A percentile compares a stretch with the other conserved stretches of the same genome.
phyloP scores from a whole-genome alignment of 2,329 filamentous ascomycete genomes.

The Hypoxylon sp. region DNA sequence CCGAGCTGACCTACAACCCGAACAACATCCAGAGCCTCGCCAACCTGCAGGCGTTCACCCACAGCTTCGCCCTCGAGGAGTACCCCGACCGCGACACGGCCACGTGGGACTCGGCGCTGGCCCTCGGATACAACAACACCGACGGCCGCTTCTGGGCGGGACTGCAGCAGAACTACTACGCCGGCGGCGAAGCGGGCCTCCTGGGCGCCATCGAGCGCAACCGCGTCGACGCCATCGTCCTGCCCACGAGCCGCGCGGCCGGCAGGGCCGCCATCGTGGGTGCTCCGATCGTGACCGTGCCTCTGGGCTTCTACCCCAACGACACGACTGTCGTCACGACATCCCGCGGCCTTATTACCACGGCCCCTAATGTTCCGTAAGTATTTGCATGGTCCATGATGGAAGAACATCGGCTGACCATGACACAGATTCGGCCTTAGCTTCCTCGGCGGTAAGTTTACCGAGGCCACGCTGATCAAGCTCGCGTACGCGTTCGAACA shows the following conservation, averaged over 20 bases:
- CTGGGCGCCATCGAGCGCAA: slow-evolving; percentile 68
- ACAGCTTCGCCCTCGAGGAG: slow-evolving; percentile 63
- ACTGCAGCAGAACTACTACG: slow-evolving; percentile 63
- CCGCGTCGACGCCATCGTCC: slow-evolving; percentile 70
- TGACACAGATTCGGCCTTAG: slow-evolving; percentile 65
- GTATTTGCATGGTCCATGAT: background rate
- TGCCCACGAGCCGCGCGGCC: slow-evolving; percentile 65
- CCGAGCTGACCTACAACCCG: slow-evolving; percentile 67
- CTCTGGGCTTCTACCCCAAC: slow-evolving; percentile 63
- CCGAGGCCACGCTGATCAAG: slow-evolving; percentile 71
- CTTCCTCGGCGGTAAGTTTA: slow-evolving; percentile 71
- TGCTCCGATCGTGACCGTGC: slow-evolving; percentile 71
- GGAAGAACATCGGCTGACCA: background rate
- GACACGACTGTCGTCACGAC: slow-evolving; percentile 61
- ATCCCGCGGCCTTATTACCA: slow-evolving; percentile 61
- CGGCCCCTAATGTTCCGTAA: slow-evolving; percentile 62
- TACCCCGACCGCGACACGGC: slow-evolving; percentile 71
- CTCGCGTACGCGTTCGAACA: slow-evolving; percentile 78
- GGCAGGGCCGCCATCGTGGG: slow-evolving; percentile 67
- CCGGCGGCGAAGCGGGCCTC: slow-evolving; percentile 70
- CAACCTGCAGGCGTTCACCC: slow-evolving; percentile 68
- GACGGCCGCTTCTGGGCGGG: slow-evolving; percentile 62
- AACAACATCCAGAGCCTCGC: slow-evolving; percentile 63
- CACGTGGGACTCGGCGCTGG: slow-evolving; percentile 66
- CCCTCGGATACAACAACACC: slow-evolving; percentile 63